Conservation (phyloP, 257 asterid species). For the Agastache rugosa region DNA sequence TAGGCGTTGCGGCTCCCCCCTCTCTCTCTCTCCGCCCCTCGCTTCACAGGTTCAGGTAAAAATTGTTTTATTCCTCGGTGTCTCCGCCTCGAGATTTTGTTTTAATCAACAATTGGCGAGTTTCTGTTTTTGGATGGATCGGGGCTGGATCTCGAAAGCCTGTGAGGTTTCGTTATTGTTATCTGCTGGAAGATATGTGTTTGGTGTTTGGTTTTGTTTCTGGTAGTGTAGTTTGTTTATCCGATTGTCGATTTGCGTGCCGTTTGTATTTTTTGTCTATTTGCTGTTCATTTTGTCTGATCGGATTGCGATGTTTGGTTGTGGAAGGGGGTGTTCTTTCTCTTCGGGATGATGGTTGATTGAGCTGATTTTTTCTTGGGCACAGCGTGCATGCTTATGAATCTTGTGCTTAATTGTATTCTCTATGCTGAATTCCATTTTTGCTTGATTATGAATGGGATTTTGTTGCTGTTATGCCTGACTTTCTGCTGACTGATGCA, state of each 20-base stretch:
- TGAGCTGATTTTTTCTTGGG: neutral
- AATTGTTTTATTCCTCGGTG: slow-evolving; percentile 12
- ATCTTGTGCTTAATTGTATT: neutral
- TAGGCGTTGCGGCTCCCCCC: slow-evolving; percentile 20
- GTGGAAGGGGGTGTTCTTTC: neutral
- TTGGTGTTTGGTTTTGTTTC: neutral
- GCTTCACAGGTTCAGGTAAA: slow-evolving; percentile 28
- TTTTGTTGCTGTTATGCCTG: neutral
- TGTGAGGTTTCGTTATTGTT: slow-evolving; percentile 10
- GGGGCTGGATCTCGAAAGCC: slow-evolving; percentile 34
- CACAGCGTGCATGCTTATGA: neutral
- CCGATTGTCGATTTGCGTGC: neutral
- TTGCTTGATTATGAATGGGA: neutral
- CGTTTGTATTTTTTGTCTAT: neutral
- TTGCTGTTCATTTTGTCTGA: neutral
- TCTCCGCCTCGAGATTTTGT: slow-evolving; percentile 26
- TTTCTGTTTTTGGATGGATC: slow-evolving; percentile 24
- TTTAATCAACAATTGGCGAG: neutral
- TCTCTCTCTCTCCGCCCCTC: neutral
- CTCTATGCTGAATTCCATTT: neutral
- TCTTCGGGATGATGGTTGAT: neutral
- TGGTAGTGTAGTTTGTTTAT: neutral
- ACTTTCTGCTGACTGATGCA: slow-evolving; percentile 9
- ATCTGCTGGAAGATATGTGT: neutral
- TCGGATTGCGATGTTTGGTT: slow-evolving; percentile 12